Evolutionary conservation across 1,284 basidiomycete genomes (phyloP).

Genomic region (Ustilago vetiveriae): DNA sequence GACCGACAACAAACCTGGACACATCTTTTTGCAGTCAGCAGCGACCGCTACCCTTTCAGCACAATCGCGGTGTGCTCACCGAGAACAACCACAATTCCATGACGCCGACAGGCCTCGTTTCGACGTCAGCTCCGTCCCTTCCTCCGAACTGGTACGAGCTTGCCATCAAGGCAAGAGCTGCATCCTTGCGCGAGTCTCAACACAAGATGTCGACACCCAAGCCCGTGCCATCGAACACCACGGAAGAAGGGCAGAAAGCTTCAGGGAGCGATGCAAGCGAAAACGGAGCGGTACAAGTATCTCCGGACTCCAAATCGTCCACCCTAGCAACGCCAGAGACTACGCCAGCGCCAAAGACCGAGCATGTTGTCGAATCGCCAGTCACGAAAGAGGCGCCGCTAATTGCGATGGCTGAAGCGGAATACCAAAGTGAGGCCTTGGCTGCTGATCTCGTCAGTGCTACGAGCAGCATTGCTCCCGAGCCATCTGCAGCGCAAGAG

Average conservation of each 20-base stretch:
- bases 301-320: no score
- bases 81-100: conserved; percentile 20
- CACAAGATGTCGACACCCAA: conserved; percentile 20
- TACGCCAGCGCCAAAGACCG: conserved; percentile 8
- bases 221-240: conserved; percentile 2
- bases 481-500: neutral
- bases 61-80: conserved; percentile 10
- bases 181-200: conserved; percentile 26
- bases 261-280: neutral
- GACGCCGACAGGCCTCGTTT: conserved; percentile 31
- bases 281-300: neutral
- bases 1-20: neutral
- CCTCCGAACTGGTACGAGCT: conserved; percentile 35
- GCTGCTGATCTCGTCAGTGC: conserved; percentile 15
- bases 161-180: conserved; percentile 23
- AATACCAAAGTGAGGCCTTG: neutral
- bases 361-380: neutral
- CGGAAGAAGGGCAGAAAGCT: neutral
- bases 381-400: neutral
- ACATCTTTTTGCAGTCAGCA: neutral
- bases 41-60: neutral
- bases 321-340: neutral
- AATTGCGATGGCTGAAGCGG: neutral
- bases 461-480: neutral
- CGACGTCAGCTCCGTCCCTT: conserved; percentile 22